Conservation (phyloP, 2,329 filamentous ascomycete genomes). For the Botrytis porri region DNA sequence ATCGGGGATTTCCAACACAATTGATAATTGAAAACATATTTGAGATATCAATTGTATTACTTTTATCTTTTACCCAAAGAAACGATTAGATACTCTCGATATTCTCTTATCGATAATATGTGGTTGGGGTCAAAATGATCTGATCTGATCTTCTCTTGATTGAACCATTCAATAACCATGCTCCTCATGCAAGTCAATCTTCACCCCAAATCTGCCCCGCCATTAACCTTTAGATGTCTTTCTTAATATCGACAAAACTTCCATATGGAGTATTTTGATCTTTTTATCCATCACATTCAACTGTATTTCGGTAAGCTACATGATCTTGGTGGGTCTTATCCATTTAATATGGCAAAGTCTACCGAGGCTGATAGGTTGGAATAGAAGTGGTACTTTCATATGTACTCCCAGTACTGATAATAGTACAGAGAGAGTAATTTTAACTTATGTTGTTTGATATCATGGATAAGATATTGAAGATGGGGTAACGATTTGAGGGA, state of each 20-base stretch:
- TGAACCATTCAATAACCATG: neutral
- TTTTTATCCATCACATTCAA: neutral
- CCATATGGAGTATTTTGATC: neutral
- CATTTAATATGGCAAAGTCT: constrained; percentile 7
- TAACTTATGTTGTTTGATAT: neutral
- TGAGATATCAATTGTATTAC: neutral
- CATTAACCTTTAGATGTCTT: neutral
- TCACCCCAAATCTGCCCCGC: neutral
- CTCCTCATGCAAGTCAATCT: constrained; percentile 3
- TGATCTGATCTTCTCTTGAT: constrained; percentile 8
- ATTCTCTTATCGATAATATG: constrained; percentile 10
- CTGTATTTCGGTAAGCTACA: constrained; percentile 10
- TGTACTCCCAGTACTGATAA: neutral
- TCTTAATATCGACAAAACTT: neutral
- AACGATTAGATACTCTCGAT: neutral
- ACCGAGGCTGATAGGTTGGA: constrained; percentile 7
- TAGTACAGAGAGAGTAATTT: neutral
- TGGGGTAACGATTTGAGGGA: neutral
- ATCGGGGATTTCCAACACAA: neutral
- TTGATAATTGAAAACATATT: neutral
- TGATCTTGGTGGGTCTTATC: constrained; percentile 10
- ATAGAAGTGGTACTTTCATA: neutral
- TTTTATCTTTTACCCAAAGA: neutral
- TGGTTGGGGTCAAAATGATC: neutral
- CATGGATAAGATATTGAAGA: constrained; percentile 4